Percentiles rank a stretch among this genome's conserved stretches.
Conservation (phyloP, 2,329 filamentous ascomycete genomes). For the Didymella lethalis region DNA sequence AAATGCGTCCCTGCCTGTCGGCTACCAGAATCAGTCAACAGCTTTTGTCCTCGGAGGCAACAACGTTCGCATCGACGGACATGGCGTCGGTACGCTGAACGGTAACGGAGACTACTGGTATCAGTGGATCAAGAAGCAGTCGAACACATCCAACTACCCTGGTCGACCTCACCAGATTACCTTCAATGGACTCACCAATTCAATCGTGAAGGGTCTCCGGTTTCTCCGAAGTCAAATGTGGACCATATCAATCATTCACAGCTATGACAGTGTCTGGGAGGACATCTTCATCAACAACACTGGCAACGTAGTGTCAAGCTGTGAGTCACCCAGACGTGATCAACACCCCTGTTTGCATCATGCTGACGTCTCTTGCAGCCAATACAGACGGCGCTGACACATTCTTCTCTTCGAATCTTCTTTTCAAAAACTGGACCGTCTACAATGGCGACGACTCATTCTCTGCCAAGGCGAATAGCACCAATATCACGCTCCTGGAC, state of each 20-base stretch:
- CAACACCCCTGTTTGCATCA: background rate
- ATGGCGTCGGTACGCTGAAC: constrained; percentile 62
- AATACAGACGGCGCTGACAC: constrained; percentile 63
- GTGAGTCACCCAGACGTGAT: constrained; percentile 7
- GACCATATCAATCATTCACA: constrained; percentile 62
- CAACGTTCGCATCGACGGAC: constrained; percentile 59
- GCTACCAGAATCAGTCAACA: constrained; percentile 46
- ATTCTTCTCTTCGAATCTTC: constrained; percentile 61
- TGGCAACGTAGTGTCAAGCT: constrained; percentile 30
- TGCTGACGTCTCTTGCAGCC: constrained; percentile 8
- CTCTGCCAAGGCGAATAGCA: constrained; percentile 29
- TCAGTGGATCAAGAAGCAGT: constrained; percentile 52
- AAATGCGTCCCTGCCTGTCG: constrained; percentile 38
- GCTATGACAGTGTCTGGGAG: constrained; percentile 57
- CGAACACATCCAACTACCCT: constrained; percentile 37
- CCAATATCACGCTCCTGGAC: constrained; percentile 26
- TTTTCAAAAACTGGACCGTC: constrained; percentile 35
- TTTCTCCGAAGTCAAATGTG: constrained; percentile 69
- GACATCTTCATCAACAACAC: constrained; percentile 63
- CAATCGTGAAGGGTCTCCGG: constrained; percentile 57
- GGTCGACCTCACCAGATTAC: constrained; percentile 62
- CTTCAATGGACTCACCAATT: constrained; percentile 59
- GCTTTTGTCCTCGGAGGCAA: constrained; percentile 57
- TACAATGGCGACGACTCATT: constrained; percentile 30
- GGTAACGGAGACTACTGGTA: constrained; percentile 70